A percentile compares a stretch with the other conserved stretches of the same genome.
Conservation (phyloP, 176 grass and related monocot species). For the Chrysopogon serrulatus region DNA sequence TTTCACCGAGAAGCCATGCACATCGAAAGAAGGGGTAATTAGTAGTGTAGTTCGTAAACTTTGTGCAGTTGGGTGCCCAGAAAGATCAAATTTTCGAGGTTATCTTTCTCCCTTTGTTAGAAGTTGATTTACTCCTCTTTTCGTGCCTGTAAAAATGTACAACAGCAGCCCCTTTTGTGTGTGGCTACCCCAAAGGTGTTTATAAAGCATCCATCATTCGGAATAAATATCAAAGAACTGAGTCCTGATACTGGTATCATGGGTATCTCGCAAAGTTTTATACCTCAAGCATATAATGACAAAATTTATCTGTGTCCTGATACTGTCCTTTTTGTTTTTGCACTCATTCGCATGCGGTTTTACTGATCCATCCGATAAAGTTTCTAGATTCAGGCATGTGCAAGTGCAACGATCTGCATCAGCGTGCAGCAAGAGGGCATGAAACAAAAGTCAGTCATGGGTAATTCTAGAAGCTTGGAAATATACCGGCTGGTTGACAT, state of each 20-base stretch:
- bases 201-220: not conserved
- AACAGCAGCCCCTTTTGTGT: constrained; percentile 30
- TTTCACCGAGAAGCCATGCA: constrained; percentile 30
- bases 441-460: constrained; percentile 19
- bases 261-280: not conserved
- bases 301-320: not conserved
- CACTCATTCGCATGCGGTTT: not conserved
- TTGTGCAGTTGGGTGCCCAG: constrained; percentile 26
- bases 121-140: not conserved
- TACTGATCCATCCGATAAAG: not conserved
- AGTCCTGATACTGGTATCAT: not conserved
- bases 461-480: constrained; percentile 29
- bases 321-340: not conserved
- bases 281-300: not conserved
- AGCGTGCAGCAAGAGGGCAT: not conserved
- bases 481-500: not conserved
- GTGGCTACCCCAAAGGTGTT: constrained; percentile 34
- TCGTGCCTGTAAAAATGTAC: constrained; percentile 18
- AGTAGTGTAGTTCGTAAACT: constrained; percentile 4
- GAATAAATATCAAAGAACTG: not conserved
- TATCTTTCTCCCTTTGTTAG: constrained; percentile 2
- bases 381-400: constrained; percentile 15
- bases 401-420: not conserved
- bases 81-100: constrained; percentile 35
- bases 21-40: constrained; percentile 36